Base-by-base conservation (phyloP, 2,329 filamentous ascomycete species). In the Beauveria asiatica region DNA sequence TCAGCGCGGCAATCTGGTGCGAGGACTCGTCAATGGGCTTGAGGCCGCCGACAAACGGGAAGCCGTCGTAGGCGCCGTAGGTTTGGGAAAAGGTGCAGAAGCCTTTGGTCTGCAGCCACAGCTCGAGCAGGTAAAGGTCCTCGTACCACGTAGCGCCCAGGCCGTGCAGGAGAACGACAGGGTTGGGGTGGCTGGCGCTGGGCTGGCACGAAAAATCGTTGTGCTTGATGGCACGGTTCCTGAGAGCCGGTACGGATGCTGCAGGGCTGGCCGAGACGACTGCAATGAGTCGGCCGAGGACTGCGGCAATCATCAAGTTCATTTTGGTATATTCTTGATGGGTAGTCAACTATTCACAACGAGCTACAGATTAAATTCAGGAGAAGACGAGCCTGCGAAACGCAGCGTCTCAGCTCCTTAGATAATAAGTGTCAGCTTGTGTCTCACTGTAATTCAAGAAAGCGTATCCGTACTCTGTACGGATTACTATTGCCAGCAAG, bases 61-160 rank as follows among this genome's bases (percentile, higher is more conserved):
- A 61, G 25, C 39, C 48, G 19, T 59, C 48, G 48, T 63, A 64
- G 30, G 51, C 61, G 42, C 65, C 65, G 41, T 67, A 67, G 30
- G 65, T 64, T 11, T 63, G 56, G n/a, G 63, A 62, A 45, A 64
- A 67, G 33, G 63, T 64, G 64, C 65, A 66, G 60, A 62, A 64
- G 23, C 63, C 63, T 11, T 44, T 45, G 6, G 10, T 21, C 10
- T 63, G 48, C 6, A 67, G 61, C 60, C 62, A 65, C 4, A n/a
- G 13, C 44, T 65, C 64, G 27, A 67, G 55, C 1, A 62, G 45
- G 61, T 63, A 61, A 60, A 67, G 50, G 45, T 62, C 64, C 51
- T 65, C 59, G 60, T 64, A 52, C 23, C 58, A 59, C 23, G 61
- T 65, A 17, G 59, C 61, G 13, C 63, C 64, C 17, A 66, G 64